These are phyloP conservation scores for Fusarium coffeatum DNA, from an alignment of 2,329 filamentous ascomycete genomes.

Conservation along the genomic window DNA sequence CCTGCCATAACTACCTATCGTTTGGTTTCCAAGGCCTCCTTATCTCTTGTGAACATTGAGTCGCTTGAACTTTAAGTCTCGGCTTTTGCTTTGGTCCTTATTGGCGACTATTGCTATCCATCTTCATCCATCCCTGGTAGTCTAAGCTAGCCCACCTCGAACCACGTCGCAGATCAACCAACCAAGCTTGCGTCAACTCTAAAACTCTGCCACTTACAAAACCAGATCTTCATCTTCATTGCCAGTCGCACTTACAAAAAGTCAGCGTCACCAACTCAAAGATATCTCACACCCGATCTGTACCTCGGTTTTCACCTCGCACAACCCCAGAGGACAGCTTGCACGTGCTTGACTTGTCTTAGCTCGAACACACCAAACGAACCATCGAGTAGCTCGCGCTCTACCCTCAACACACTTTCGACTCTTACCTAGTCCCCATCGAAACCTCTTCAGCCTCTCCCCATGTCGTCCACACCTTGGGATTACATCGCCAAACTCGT, in stretches of 20 bases:
- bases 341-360: constrained; percentile 33
- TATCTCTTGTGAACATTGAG: background rate
- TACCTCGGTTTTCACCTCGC: constrained; percentile 25
- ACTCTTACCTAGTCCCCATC: constrained; percentile 6
- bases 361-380: constrained; percentile 1
- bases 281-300: background rate
- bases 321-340: constrained; percentile 32
- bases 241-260: constrained; percentile 9
- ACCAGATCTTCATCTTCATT: constrained; percentile 1
- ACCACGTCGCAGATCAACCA: constrained; percentile 20
- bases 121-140: background rate
- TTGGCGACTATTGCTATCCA: constrained; percentile 10
- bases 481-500: constrained; percentile 99
- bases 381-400: constrained; percentile 9
- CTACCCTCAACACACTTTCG: constrained; percentile 8
- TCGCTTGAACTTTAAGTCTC: background rate
- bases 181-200: constrained; percentile 16
- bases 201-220: constrained; percentile 29
- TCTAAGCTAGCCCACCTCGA: constrained; percentile 8
- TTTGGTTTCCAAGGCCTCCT: background rate
- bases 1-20: background rate
- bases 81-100: constrained; percentile 5
- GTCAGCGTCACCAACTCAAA: background rate
- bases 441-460: constrained; percentile 15
- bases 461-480: constrained; percentile 79